Percentiles rank a stretch among this genome's conserved stretches.
Conservation (phyloP, 2,329 filamentous ascomycete genomes). For the Aspergillus eucalypticola region DNA sequence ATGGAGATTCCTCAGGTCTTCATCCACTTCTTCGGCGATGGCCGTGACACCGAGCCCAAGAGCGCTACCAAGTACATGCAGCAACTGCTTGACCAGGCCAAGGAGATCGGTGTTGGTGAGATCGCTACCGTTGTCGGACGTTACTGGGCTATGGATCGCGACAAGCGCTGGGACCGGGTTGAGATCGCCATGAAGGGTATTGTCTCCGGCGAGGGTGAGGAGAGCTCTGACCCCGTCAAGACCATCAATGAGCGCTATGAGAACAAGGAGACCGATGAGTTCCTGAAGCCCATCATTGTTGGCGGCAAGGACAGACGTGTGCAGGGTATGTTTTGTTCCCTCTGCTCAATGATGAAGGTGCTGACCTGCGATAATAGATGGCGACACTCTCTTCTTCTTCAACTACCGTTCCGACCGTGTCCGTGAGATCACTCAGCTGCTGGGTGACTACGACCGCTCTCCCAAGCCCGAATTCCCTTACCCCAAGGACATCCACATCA, state of each 20-base stretch:
- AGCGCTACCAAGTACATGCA: conserved; percentile 86
- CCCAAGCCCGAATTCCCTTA: conserved; percentile 89
- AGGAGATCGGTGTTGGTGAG: conserved; percentile 83
- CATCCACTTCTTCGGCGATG: conserved; percentile 99
- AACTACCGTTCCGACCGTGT: conserved; percentile 99
- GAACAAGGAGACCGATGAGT: conserved; percentile 90
- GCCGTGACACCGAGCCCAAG: conserved; percentile 96
- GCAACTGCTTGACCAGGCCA: conserved; percentile 74
- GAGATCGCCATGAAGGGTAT: conserved; percentile 88
- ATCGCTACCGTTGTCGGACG: conserved; percentile 91
- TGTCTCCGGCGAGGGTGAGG: conserved; percentile 82
- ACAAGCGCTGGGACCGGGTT: conserved; percentile 97
- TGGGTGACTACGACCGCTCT: conserved; percentile 89
- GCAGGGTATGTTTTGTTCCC: conserved; percentile 60
- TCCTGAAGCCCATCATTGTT: conserved; percentile 95
- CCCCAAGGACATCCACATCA: conserved; percentile 82
- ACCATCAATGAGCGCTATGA: conserved; percentile 86
- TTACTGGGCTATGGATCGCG: conserved; percentile 99
- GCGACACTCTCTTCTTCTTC: conserved; percentile 98
- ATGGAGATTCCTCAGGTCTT: conserved; percentile 85
- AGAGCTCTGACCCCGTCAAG: conserved; percentile 78
- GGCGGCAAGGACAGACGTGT: conserved; percentile 83
- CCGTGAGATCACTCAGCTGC: conserved; percentile 90
- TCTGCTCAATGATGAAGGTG: not conserved
- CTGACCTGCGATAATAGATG: conserved; percentile 56